These are phyloP conservation scores for Bruguiera gymnorhiza DNA, from an alignment of 345 rosid species.

Conservation along the genomic window DNA sequence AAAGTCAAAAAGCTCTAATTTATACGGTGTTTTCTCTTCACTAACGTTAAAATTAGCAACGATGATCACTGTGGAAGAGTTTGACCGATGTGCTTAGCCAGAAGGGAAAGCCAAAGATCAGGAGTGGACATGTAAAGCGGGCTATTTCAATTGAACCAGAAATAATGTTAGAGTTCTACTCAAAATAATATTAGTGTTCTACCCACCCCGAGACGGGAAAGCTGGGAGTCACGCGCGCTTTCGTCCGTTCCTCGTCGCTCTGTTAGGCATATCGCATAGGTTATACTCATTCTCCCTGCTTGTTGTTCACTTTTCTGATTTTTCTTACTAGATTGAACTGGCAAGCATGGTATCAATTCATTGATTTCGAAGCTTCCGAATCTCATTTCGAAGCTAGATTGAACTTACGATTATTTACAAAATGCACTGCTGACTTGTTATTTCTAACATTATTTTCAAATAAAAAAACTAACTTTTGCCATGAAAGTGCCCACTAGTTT, in stretches of 20 bases:
- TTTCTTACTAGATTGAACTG: no score
- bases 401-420: no score
- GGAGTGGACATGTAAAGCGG: conserved; percentile 29
- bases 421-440: no score
- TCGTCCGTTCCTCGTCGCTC: conserved; percentile 16
- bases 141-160: conserved; percentile 25
- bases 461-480: no score
- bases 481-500: no score
- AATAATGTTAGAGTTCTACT: conserved; percentile 22
- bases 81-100: conserved; percentile 33
- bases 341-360: no score
- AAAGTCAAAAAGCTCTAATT: conserved; percentile 25
- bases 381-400: no score
- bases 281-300: no score
- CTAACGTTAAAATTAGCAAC: neutral
- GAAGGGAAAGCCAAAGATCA: conserved; percentile 3
- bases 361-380: no score
- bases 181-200: conserved; percentile 23
- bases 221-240: conserved; percentile 46
- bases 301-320: neutral
- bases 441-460: no score
- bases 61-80: neutral
- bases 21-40: neutral
- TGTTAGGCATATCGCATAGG: neutral
- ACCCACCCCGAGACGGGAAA: conserved; percentile 40